These are phyloP conservation scores for Cetraspora pellucida DNA, from an alignment of 192 early-diverging fungal genomes.

Conservation along the genomic window DNA sequence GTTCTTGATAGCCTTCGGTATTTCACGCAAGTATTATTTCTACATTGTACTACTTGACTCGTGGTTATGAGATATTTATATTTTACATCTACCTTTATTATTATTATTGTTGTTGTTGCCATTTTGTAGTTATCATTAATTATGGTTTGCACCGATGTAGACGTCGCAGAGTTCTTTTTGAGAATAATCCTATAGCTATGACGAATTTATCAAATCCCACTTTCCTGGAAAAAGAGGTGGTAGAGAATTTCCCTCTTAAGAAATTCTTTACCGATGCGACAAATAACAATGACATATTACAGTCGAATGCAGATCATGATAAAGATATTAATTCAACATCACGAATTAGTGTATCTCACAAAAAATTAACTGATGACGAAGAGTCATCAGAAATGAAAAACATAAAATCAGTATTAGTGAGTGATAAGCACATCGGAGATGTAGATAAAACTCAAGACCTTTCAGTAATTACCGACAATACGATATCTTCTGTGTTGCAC, in stretches of 20 bases:
- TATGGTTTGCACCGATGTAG: neutral
- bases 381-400: too few species aligned
- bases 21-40: neutral
- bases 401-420: too few species aligned
- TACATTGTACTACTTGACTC: neutral
- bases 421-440: too few species aligned
- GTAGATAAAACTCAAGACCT: too few species aligned
- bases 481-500: too few species aligned
- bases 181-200: neutral
- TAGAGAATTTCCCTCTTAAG: neutral
- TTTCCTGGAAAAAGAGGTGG: neutral
- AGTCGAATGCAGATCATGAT: neutral
- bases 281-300: neutral
- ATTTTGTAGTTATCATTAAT: neutral
- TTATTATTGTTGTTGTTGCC: neutral
- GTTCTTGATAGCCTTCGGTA: neutral
- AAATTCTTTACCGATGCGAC: neutral
- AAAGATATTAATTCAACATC: neutral
- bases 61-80: neutral
- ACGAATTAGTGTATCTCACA: neutral
- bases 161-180: neutral
- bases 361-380: neutral
- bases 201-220: neutral
- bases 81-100: neutral
- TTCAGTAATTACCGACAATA: too few species aligned